A percentile compares a stretch with the other conserved stretches of the same genome.
These are phyloP conservation scores for Metroxylon sagu DNA, from an alignment of 176 grass and related monocot genomes.

Conservation along the genomic window DNA sequence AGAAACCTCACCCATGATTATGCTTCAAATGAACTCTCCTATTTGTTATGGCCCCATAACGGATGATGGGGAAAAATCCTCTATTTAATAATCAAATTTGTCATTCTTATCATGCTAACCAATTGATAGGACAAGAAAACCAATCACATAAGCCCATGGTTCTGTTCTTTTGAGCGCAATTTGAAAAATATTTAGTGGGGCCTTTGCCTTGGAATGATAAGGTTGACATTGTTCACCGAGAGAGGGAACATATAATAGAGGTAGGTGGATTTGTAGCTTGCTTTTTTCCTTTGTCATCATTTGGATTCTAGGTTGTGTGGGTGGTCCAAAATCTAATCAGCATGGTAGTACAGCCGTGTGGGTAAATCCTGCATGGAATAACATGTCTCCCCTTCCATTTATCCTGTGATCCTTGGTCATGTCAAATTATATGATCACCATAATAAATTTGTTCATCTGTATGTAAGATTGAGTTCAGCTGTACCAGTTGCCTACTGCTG, in stretches of 20 bases:
- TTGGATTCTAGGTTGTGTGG: slow-evolving; percentile 2
- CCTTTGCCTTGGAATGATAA: too few species aligned
- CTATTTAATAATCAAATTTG: not conserved
- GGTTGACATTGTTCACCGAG: not conserved
- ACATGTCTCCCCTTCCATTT: slow-evolving; percentile 17
- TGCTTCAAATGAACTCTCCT: slow-evolving; percentile 30
- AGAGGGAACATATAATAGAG: slow-evolving; percentile 14
- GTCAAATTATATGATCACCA: too few species aligned
- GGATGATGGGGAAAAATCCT: too few species aligned
- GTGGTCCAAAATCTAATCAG: slow-evolving; percentile 25
- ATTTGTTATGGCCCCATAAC: too few species aligned
- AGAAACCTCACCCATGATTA: slow-evolving; percentile 36
- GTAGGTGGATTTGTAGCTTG: slow-evolving; percentile 18
- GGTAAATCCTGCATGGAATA: slow-evolving; percentile 4
- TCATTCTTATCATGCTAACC: slow-evolving; percentile 1
- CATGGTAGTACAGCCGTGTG: not conserved
- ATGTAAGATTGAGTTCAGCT: too few species aligned
- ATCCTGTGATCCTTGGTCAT: too few species aligned
- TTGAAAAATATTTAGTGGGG: not conserved
- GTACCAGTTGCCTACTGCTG: too few species aligned
- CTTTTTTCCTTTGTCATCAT: slow-evolving; percentile 18
- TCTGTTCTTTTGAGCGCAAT: slow-evolving; percentile 32
- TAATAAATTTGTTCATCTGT: too few species aligned
- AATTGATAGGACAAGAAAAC: slow-evolving; percentile 24
- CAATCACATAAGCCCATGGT: too few species aligned